Evolutionary conservation across 1,284 basidiomycete genomes (phyloP).

Genomic region (Fomitopsis pinicola): DNA sequence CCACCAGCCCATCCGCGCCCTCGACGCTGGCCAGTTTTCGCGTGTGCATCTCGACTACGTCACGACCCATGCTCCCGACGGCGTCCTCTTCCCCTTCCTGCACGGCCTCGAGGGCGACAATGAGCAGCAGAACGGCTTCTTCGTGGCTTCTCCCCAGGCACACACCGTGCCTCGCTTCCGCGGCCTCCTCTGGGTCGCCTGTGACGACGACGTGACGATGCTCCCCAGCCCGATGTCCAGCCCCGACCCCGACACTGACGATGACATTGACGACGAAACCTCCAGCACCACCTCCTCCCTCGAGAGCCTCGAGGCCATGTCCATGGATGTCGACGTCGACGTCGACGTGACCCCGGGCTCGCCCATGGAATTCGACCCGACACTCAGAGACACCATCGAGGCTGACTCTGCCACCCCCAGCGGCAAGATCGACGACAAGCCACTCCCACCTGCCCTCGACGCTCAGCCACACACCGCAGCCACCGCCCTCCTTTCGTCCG

Average conservation of each 20-base stretch:
- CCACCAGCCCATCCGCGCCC: slow-evolving; percentile 41
- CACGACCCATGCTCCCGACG: slow-evolving; percentile 68
- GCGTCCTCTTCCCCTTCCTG: slow-evolving; percentile 78
- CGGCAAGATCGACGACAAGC: slow-evolving; percentile 14
- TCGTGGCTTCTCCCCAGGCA: slow-evolving; percentile 37
- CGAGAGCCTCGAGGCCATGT: slow-evolving; percentile 23
- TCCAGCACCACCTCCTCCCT: slow-evolving; percentile 29
- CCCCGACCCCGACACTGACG: slow-evolving; percentile 28
- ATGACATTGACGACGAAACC: slow-evolving; percentile 30
- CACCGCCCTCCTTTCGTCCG: slow-evolving; percentile 13
- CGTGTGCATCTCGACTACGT: slow-evolving; percentile 59
- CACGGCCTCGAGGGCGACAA: slow-evolving; percentile 81
- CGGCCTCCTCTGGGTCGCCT: slow-evolving; percentile 73
- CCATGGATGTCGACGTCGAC: slow-evolving; percentile 30
- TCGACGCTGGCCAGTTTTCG: slow-evolving; percentile 55
- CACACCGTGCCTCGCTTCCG: slow-evolving; percentile 39
- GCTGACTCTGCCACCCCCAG: slow-evolving; percentile 8
- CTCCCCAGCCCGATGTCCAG: slow-evolving; percentile 24
- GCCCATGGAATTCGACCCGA: slow-evolving; percentile 20
- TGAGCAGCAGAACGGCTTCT: slow-evolving; percentile 74
- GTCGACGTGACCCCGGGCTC: slow-evolving; percentile 27
- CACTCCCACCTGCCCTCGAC: slow-evolving; percentile 7
- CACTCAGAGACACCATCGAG: slow-evolving; percentile 21
- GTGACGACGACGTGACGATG: slow-evolving; percentile 22
- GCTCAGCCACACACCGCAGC: slow-evolving; percentile 10